phyloP scores from a whole-genome alignment of 2,329 filamentous ascomycete species.

The Davidsoniella australis region DNA sequence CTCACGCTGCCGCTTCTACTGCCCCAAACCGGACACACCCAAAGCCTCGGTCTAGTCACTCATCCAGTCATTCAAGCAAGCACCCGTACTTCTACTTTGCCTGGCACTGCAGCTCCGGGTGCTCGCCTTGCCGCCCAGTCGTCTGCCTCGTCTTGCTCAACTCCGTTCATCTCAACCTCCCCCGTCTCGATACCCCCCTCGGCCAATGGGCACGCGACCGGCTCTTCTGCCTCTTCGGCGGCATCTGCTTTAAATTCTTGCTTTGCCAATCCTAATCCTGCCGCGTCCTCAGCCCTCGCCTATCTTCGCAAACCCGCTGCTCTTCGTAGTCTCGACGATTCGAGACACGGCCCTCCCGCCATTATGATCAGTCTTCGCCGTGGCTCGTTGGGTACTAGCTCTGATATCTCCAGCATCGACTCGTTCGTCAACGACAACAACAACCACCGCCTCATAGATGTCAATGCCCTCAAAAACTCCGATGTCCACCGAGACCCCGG shows the following conservation, averaged over 20 bases:
- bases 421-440: constrained; percentile 22
- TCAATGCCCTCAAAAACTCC: constrained; percentile 50
- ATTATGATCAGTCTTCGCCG: constrained; percentile 10
- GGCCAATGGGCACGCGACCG: constrained; percentile 13
- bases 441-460: constrained; percentile 49
- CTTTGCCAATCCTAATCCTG: constrained; percentile 23
- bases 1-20: background rate
- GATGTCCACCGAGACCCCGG: constrained; percentile 54
- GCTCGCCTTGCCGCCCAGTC: background rate
- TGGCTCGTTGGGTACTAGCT: constrained; percentile 33
- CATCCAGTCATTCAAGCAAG: background rate
- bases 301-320: background rate
- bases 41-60: background rate
- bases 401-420: constrained; percentile 28
- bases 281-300: constrained; percentile 21
- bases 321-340: background rate
- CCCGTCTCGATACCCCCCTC: background rate
- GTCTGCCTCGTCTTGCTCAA: background rate
- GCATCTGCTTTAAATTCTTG: constrained; percentile 19
- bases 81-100: background rate
- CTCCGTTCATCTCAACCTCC: background rate
- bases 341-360: background rate
- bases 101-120: background rate
- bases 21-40: background rate
- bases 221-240: constrained; percentile 11